Evolutionary conservation across 1,284 basidiomycete species (phyloP).

Genomic region (Tetrapyrgos nigripes): DNA sequence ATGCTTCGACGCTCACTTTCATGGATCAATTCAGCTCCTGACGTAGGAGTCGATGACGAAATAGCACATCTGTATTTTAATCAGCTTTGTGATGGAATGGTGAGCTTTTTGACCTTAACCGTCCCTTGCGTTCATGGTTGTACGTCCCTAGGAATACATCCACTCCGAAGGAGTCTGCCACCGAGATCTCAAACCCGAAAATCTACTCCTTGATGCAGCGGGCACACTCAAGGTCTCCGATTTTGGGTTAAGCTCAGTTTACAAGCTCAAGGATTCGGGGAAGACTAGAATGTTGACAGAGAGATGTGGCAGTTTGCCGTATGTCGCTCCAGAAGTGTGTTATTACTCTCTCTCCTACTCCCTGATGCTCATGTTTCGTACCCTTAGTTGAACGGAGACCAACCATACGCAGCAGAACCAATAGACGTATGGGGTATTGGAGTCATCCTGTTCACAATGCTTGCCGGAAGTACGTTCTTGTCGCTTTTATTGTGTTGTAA

Average conservation of each 20-base stretch:
- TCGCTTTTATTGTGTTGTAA: not conserved
- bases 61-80: slow-evolving; percentile 92
- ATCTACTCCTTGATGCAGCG: slow-evolving; percentile 82
- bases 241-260: slow-evolving; percentile 94
- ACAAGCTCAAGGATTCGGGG: slow-evolving; percentile 87
- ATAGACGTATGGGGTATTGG: slow-evolving; percentile 97
- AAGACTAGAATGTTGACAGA: slow-evolving; percentile 75
- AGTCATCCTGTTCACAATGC: slow-evolving; percentile 93
- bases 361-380: slow-evolving; percentile 1
- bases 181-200: slow-evolving; percentile 97
- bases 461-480: slow-evolving; percentile 83
- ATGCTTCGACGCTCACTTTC: not conserved
- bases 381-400: slow-evolving; percentile 53
- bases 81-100: slow-evolving; percentile 86
- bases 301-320: slow-evolving; percentile 93
- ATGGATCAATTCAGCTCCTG: slow-evolving; percentile 63
- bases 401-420: slow-evolving; percentile 87
- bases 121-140: slow-evolving; percentile 8
- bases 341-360: not conserved
- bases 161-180: slow-evolving; percentile 94
- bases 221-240: slow-evolving; percentile 92
- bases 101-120: slow-evolving; percentile 34
- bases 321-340: slow-evolving; percentile 91
- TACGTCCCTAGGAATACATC: slow-evolving; percentile 70
- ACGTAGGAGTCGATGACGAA: slow-evolving; percentile 88